These are phyloP conservation scores for Aquilaria agallochum DNA, from an alignment of 441 rosid genomes.

Conservation along the genomic window DNA sequence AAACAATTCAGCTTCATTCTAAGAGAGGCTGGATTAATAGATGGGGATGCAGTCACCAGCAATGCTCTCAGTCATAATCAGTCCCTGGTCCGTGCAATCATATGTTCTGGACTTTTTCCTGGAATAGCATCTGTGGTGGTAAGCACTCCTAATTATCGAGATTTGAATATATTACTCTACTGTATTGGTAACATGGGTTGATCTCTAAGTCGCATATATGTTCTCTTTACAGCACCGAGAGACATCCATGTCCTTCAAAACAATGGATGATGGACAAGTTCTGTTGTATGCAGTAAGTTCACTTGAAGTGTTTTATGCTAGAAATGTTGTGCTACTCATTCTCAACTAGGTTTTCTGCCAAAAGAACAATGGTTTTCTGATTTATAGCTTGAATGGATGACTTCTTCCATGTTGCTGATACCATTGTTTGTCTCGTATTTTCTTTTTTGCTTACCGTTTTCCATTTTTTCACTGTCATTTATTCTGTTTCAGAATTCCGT, in stretches of 20 bases:
- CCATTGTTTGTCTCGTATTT: not conserved
- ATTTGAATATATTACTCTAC: slow-evolving; percentile 7
- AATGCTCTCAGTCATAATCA: slow-evolving; percentile 94
- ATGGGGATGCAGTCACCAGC: slow-evolving; percentile 52
- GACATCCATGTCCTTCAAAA: slow-evolving; percentile 95
- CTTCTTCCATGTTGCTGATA: too few relatives aligned
- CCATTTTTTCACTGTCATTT: not conserved
- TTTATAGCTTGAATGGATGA: too few relatives aligned
- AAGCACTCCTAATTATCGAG: slow-evolving; percentile 15
- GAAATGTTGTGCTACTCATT: too few relatives aligned
- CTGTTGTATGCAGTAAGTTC: slow-evolving; percentile 74
- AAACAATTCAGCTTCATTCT: slow-evolving; percentile 89
- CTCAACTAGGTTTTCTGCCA: too few relatives aligned
- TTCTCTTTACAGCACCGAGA: slow-evolving; percentile 74
- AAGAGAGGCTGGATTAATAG: slow-evolving; percentile 81
- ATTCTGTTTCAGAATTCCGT: slow-evolving; percentile 81
- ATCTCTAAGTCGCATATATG: slow-evolving; percentile 11
- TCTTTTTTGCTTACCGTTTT: not conserved
- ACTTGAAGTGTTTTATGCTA: not conserved
- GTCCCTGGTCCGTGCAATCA: slow-evolving; percentile 88
- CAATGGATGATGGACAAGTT: slow-evolving; percentile 98
- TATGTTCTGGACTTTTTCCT: slow-evolving; percentile 97
- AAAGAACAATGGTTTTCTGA: too few relatives aligned
- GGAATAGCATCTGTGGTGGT: slow-evolving; percentile 98
- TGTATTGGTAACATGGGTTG: slow-evolving; percentile 8